Evolutionary conservation across 495 filamentous ascomycete genomes (phyloP).

Genomic region (Cercophora sp.): DNA sequence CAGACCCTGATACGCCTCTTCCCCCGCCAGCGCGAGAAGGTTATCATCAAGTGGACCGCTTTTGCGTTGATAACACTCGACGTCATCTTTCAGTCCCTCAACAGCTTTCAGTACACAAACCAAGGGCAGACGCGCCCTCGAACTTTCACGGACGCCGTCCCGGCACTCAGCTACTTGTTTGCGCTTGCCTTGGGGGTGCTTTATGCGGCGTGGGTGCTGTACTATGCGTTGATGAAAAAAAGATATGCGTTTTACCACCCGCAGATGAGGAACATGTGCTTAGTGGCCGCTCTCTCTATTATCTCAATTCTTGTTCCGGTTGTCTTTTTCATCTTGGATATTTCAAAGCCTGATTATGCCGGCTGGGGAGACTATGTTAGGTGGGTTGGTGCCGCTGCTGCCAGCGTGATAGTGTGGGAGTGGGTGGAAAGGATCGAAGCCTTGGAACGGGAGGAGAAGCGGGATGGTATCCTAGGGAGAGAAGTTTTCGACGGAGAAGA

Average conservation of each 20-base stretch:
- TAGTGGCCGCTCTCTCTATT: slow-evolving; percentile 78
- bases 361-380: slow-evolving; percentile 97
- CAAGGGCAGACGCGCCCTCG: slow-evolving; percentile 59
- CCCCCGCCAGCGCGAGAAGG: slow-evolving; percentile 92
- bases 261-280: slow-evolving; percentile 84
- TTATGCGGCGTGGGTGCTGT: slow-evolving; percentile 94
- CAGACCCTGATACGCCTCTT: slow-evolving; percentile 95
- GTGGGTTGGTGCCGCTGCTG: slow-evolving; percentile 95
- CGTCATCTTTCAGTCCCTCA: slow-evolving; percentile 80
- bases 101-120: slow-evolving; percentile 67
- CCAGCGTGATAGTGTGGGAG: slow-evolving; percentile 97
- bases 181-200: slow-evolving; percentile 82
- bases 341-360: slow-evolving; percentile 77
- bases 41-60: slow-evolving; percentile 97
- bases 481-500: slow-evolving; percentile 98
- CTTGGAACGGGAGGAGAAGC: slow-evolving; percentile 89
- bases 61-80: slow-evolving; percentile 90
- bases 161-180: slow-evolving; percentile 91
- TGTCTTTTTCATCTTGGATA: slow-evolving; percentile 93
- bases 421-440: slow-evolving; percentile 99
- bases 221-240: slow-evolving; percentile 89
- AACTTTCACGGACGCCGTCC: slow-evolving; percentile 80
- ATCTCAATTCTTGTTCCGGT: slow-evolving; percentile 81
- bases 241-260: slow-evolving; percentile 90
- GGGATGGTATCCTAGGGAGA: slow-evolving; percentile 88